Conservation (phyloP, 805 yeast genomes). For the Cyberlindnera euphorbiae region DNA sequence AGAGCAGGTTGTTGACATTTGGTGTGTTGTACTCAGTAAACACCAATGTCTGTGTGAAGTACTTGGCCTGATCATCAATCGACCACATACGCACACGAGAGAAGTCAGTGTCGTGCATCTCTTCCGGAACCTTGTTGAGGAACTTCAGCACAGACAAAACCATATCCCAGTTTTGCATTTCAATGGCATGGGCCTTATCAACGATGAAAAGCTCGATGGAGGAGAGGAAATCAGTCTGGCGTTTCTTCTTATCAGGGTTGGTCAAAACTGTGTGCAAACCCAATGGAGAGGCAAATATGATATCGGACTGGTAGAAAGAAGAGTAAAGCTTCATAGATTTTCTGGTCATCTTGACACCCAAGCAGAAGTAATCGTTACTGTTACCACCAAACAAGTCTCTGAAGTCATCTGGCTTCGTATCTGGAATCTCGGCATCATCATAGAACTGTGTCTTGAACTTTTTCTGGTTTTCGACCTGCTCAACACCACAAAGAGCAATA, state of each 20-base stretch:
- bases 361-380: constrained; percentile 83
- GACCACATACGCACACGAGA: constrained; percentile 90
- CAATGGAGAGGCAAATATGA: constrained; percentile 86
- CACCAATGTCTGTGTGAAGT: constrained; percentile 71
- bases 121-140: constrained; percentile 71
- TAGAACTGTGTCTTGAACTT: constrained; percentile 70
- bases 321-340: constrained; percentile 82
- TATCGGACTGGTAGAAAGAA: constrained; percentile 78
- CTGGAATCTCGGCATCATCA: constrained; percentile 41
- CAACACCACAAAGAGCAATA: constrained; percentile 57
- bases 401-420: constrained; percentile 77
- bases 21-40: constrained; percentile 80
- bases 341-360: constrained; percentile 89
- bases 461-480: constrained; percentile 75
- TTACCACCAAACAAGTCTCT: constrained; percentile 78
- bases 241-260: constrained; percentile 48
- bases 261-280: constrained; percentile 81
- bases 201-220: constrained; percentile 79
- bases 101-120: constrained; percentile 82
- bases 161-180: constrained; percentile 93
- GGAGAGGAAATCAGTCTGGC: constrained; percentile 77
- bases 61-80: constrained; percentile 72
- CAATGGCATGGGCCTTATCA: constrained; percentile 81
- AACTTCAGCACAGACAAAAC: constrained; percentile 60
- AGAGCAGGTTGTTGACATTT: constrained; percentile 60